Base-by-base conservation (phyloP, 1,284 basidiomycete genomes). In the Blastosporella zonata region DNA sequence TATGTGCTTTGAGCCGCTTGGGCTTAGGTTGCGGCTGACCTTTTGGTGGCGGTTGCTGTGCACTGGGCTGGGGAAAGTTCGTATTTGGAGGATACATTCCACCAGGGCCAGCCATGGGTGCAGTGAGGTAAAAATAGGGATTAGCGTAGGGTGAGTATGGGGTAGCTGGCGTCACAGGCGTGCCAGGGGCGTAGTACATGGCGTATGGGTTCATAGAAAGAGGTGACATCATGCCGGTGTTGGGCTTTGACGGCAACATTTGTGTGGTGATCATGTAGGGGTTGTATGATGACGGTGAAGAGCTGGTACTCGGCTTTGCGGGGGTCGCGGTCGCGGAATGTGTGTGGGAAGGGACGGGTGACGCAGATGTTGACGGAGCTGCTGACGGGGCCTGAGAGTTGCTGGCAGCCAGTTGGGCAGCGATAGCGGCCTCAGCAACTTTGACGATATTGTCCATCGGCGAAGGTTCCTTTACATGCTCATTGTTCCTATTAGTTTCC, bases 1-100 rank as follows among this genome's bases (percentile, higher is more conserved):
- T 86, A 61, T 90, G 87, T 40, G 85, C 81, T 63, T 89, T 90
- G 28, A 88, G 68, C 7, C 87, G 73, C 56, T 90, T 90, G 1
- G 84, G 82, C 56, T 86, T 68, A 1, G 62, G 59, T 23, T 62
- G 62, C 22, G 66, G 69, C 36, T 65, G 68, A 1, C 60, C 56
- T 9, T 66, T 64, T 0, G 61, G 49, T 8, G 59, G 52, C 2
- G 64, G 57, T 1, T 59, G 59, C 36, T 55, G 63, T 22, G 43
- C 25, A 29, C 41, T 55, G 46, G 59, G 51, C 6, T 62, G 54
- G 43, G 56, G 49, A 36, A 57, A 58, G 18, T 55, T 59, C n/a
- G 65, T 59, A 22, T 56, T 59, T 6, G 65, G 47, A 25, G 64
- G 57, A 54, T 67, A 70, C 51, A 64, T 55, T 21, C 62, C 62